Base-by-base conservation (phyloP, 139 green algal species). In the Volvox reticuliferus region DNA sequence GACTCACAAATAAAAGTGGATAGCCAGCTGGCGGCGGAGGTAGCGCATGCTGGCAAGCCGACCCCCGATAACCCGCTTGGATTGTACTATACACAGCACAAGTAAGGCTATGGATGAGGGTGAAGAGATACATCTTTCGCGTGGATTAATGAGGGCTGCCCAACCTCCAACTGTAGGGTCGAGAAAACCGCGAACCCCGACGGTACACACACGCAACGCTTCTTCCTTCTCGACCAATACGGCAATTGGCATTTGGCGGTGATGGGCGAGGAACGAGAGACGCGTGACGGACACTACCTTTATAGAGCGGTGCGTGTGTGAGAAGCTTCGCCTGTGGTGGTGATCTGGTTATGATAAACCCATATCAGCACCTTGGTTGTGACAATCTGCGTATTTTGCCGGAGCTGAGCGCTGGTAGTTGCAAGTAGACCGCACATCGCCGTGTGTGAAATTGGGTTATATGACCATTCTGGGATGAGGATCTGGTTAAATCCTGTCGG, bases 261-360 rank as follows among this genome's bases (percentile, higher is more conserved):
- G 14, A 33, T 95, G 68, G 96, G 95, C 36, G 93, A 96, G 79
- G 96, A 98, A 93, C 86, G 94, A 37, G 94, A 96, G 26, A 94
- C 95, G 18, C 90, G 95, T 12, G 96, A 98, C 80, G 96, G 95
- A 0, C 96, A 98, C 89, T 98, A 98, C 92, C 65, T 88, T 33
- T 98, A 98, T 90, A 86, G 22, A n/a, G 93, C 93, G 65, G 93
- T 94, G 55, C 32, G 86, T 65, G 63, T 65, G 17, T 73, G 21
- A 14, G 44, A 55, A 55, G 9, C 44, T 55, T 55, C 9, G 9
- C 44, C 44, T 55, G 44, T 14, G 44, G 44, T 55, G 5, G 44
- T 55, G 44, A 5, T 55, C 44, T n/a, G n/a, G n/a, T n/a, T n/a
- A n/a, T n/a, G n/a, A n/a, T n/a, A n/a, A n/a, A n/a, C n/a, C n/a